These are phyloP conservation scores for Pichia sp. DNA, from an alignment of 1,139 yeast species.

Conservation along the genomic window DNA sequence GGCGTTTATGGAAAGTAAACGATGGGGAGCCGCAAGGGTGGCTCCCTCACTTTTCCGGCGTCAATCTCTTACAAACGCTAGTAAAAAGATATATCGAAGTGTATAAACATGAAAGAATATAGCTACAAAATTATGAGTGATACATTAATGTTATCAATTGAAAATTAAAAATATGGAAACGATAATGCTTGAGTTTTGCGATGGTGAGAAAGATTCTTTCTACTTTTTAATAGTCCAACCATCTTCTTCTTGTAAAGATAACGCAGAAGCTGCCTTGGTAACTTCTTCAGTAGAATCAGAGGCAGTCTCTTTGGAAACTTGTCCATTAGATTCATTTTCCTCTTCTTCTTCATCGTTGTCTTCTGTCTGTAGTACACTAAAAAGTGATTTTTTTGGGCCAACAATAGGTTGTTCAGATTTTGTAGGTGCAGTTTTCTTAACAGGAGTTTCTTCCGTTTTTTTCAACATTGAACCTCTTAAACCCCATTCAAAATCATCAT, in stretches of 20 bases:
- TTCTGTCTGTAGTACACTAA: constrained; percentile 59
- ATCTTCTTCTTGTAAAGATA: constrained; percentile 36
- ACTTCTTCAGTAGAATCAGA: constrained; percentile 28
- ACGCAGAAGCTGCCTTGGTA: constrained; percentile 36
- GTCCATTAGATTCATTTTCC: constrained; percentile 17
- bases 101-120: background rate
- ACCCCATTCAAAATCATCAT: constrained; percentile 44
- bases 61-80: too few species aligned
- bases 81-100: background rate
- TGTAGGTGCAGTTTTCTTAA: constrained; percentile 30
- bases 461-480: constrained; percentile 16
- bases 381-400: constrained; percentile 41
- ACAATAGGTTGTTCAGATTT: constrained; percentile 19
- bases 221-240: constrained; percentile 41
- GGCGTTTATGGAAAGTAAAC: too few species aligned
- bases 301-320: constrained; percentile 5
- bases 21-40: too few species aligned
- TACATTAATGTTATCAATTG: background rate
- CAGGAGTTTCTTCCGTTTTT: background rate
- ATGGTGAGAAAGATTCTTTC: background rate
- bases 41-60: too few species aligned
- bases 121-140: background rate
- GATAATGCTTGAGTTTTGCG: too few species aligned
- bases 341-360: constrained; percentile 51
- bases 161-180: background rate